A percentile compares a stretch with the other conserved stretches of the same genome.
These are phyloP conservation scores for Rugosomyces carneus DNA, from an alignment of 1,284 basidiomycete species.

Conservation along the genomic window DNA sequence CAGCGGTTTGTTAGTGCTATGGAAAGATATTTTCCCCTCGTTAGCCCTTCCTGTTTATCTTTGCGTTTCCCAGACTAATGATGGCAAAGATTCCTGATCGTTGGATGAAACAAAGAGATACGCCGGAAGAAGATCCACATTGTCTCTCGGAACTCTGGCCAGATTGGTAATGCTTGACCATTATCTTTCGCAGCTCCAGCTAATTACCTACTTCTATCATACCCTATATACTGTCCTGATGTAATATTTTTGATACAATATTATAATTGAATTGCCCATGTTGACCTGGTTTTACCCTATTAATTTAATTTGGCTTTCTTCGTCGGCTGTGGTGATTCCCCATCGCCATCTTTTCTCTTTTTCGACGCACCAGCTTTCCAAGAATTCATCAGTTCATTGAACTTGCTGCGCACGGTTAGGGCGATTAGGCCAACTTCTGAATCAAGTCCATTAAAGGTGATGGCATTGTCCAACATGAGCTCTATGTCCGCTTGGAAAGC, in stretches of 20 bases:
- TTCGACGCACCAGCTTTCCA: constrained; percentile 43
- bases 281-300: constrained; percentile 10
- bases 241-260: constrained; percentile 10
- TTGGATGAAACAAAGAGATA: constrained; percentile 81
- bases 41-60: constrained; percentile 28
- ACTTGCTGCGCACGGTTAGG: constrained; percentile 39
- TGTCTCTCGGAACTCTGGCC: constrained; percentile 40
- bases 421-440: constrained; percentile 70
- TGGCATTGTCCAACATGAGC: constrained; percentile 82
- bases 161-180: constrained; percentile 30
- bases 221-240: constrained; percentile 17
- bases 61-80: constrained; percentile 1
- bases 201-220: constrained; percentile 17
- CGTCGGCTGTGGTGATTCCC: constrained; percentile 52
- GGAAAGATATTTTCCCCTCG: constrained; percentile 87
- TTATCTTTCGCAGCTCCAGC: no score
- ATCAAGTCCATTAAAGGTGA: constrained; percentile 78
- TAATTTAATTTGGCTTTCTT: constrained; percentile 60
- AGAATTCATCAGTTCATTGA: constrained; percentile 44
- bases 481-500: constrained; percentile 79
- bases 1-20: constrained; percentile 87
- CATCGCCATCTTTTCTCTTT: constrained; percentile 67
- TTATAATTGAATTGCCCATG: constrained; percentile 8
- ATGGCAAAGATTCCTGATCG: constrained; percentile 66
- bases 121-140: constrained; percentile 66